A percentile compares a stretch with the other conserved stretches of the same genome.
Evolutionary conservation across 371 early-diverging fungal species (phyloP).

Genomic region (Mucor racemosus): DNA sequence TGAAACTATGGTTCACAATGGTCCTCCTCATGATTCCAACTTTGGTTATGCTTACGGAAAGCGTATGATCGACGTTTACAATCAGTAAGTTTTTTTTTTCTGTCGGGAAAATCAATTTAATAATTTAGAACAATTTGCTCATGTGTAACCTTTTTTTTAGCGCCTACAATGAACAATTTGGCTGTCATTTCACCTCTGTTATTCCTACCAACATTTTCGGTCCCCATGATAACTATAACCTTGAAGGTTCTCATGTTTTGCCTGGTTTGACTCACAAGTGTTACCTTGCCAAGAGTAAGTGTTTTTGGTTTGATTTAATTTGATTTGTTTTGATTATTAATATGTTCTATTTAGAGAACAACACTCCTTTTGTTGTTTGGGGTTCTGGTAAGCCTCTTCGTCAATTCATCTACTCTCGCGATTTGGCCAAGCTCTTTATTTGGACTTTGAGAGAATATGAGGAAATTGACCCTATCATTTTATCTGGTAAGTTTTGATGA

Average conservation of each 20-base stretch:
- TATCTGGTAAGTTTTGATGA: conserved; percentile 66
- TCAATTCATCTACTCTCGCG: conserved; percentile 87
- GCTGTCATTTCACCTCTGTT: conserved; percentile 82
- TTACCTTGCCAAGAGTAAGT: conserved; percentile 75
- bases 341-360: conserved; percentile 54
- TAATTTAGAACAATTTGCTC: conserved; percentile 1
- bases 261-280: conserved; percentile 90
- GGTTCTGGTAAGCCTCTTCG: conserved; percentile 87
- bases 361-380: conserved; percentile 75
- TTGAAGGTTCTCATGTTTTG: conserved; percentile 86
- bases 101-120: neutral
- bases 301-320: neutral
- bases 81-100: conserved; percentile 59
- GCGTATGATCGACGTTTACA: conserved; percentile 88
- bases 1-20: conserved; percentile 88
- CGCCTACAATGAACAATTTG: conserved; percentile 83
- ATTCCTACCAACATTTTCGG: conserved; percentile 91
- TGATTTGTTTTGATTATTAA: neutral
- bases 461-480: conserved; percentile 82
- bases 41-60: conserved; percentile 91
- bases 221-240: conserved; percentile 81
- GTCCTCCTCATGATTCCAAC: conserved; percentile 87
- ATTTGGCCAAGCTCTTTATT: conserved; percentile 83
- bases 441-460: conserved; percentile 85
- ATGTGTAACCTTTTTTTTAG: conserved; percentile 35